Conservation (phyloP, 1,139 yeast species). For the Blastobotrys apis region DNA sequence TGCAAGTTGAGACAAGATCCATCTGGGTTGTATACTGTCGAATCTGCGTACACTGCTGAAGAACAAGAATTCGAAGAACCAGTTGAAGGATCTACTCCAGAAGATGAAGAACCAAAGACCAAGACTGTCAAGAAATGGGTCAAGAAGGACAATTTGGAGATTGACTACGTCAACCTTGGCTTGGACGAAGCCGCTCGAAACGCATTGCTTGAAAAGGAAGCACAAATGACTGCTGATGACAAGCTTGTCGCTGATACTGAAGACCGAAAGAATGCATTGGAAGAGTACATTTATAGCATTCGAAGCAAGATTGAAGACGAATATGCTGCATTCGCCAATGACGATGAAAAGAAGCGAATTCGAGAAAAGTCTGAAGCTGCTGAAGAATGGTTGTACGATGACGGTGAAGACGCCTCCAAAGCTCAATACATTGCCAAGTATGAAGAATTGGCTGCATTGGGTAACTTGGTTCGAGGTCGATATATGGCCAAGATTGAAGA, state of each 20-base stretch:
- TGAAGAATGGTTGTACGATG: slow-evolving; percentile 98
- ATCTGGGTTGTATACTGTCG: slow-evolving; percentile 90
- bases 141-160: slow-evolving; percentile 75
- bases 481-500: slow-evolving; percentile 93
- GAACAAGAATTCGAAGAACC: slow-evolving; percentile 83
- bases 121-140: slow-evolving; percentile 90
- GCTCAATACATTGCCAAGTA: slow-evolving; percentile 97
- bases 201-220: slow-evolving; percentile 72
- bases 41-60: slow-evolving; percentile 92
- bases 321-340: slow-evolving; percentile 83
- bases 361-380: slow-evolving; percentile 71
- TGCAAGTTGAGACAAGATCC: slow-evolving; percentile 96
- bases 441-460: slow-evolving; percentile 92
- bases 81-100: slow-evolving; percentile 49
- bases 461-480: slow-evolving; percentile 94
- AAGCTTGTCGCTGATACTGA: slow-evolving; percentile 98
- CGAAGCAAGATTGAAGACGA: slow-evolving; percentile 96
- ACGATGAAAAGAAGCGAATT: slow-evolving; percentile 81
- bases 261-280: slow-evolving; percentile 96
- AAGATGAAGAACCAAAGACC: slow-evolving; percentile 72
- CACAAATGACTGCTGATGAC: slow-evolving; percentile 80
- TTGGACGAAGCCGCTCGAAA: slow-evolving; percentile 57
- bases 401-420: slow-evolving; percentile 93
- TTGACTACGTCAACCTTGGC: slow-evolving; percentile 60
- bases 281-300: slow-evolving; percentile 95